phyloP scores from a whole-genome alignment of 495 filamentous ascomycete species.

The Paragyromitra xinjiangensis region DNA sequence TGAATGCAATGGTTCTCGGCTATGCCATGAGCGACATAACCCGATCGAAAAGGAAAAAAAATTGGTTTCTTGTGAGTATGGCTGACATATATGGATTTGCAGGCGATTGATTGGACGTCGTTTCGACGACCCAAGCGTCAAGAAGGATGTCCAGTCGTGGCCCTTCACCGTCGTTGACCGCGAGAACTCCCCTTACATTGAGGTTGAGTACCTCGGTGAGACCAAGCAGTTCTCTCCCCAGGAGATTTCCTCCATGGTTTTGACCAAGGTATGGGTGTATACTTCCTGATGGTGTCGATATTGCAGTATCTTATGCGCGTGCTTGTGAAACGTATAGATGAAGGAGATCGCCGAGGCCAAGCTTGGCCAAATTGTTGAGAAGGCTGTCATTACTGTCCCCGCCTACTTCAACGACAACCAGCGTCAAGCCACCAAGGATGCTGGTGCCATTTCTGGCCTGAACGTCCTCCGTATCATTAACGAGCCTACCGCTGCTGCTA shows the following conservation, averaged over 20 bases:
- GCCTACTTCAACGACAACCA: slow-evolving; percentile 99
- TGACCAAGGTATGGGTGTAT: slow-evolving; percentile 73
- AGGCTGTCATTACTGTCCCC: slow-evolving; percentile 96
- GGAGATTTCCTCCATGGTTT: slow-evolving; percentile 97
- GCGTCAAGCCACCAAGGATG: slow-evolving; percentile 98
- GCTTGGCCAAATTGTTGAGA: slow-evolving; percentile 95
- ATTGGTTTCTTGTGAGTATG: slow-evolving; percentile 7
- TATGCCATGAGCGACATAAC: slow-evolving; percentile 11
- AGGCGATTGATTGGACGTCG: slow-evolving; percentile 94
- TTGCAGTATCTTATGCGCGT: slow-evolving; percentile 22
- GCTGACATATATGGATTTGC: slow-evolving; percentile 34
- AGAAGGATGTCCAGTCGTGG: slow-evolving; percentile 98
- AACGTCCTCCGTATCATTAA: slow-evolving; percentile 99
- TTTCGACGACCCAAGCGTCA: slow-evolving; percentile 93
- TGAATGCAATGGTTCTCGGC: not conserved
- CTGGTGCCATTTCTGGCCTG: slow-evolving; percentile 94
- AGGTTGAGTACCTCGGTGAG: slow-evolving; percentile 96
- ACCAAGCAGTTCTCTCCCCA: slow-evolving; percentile 94
- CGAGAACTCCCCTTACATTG: slow-evolving; percentile 85
- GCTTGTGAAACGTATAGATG: slow-evolving; percentile 69
- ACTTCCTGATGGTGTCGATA: not conserved
- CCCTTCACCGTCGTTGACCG: slow-evolving; percentile 97
- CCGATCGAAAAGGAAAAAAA: not conserved
- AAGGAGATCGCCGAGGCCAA: slow-evolving; percentile 97
- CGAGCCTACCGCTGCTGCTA: slow-evolving; percentile 96